Percentiles rank a stretch among this genome's conserved stretches.
Evolutionary conservation across 2,329 filamentous ascomycete genomes (phyloP).

Genomic region (Trichoderma semiorbis): DNA sequence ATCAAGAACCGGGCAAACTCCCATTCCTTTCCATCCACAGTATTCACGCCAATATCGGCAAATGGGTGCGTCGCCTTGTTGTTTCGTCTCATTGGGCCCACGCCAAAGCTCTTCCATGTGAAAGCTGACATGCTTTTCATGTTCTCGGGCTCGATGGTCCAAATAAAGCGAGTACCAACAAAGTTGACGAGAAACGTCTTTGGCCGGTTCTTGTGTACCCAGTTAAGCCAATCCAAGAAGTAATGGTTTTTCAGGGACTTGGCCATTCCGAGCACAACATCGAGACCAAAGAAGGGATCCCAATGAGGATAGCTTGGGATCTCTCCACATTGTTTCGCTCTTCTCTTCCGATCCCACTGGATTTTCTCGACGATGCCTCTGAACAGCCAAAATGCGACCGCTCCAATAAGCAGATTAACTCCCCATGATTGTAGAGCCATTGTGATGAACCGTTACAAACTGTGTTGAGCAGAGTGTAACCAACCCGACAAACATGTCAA

Average conservation of each 20-base stretch:
- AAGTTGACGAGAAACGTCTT: background rate
- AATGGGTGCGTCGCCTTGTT: background rate
- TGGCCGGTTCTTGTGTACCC: background rate
- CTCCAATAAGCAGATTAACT: too few species aligned
- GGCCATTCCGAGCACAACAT: background rate
- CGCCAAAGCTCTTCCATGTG: background rate
- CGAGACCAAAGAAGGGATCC: too few species aligned
- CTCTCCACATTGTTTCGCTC: too few species aligned
- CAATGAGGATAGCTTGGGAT: too few species aligned
- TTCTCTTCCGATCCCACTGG: too few species aligned
- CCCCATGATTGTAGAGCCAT: too few species aligned
- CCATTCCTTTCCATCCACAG: background rate
- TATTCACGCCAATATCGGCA: background rate
- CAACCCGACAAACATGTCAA: too few species aligned
- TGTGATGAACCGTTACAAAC: too few species aligned
- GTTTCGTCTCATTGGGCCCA: background rate
- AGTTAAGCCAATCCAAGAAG: background rate
- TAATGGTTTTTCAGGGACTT: background rate
- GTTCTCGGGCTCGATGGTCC: background rate
- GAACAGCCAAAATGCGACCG: too few species aligned
- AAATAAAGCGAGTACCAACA: background rate
- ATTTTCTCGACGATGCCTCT: too few species aligned
- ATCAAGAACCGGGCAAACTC: background rate
- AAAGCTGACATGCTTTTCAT: background rate
- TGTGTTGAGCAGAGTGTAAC: too few species aligned